Evolutionary conservation across 768 basidiomycete genomes (phyloP).

Genomic region (Mycena maculata): DNA sequence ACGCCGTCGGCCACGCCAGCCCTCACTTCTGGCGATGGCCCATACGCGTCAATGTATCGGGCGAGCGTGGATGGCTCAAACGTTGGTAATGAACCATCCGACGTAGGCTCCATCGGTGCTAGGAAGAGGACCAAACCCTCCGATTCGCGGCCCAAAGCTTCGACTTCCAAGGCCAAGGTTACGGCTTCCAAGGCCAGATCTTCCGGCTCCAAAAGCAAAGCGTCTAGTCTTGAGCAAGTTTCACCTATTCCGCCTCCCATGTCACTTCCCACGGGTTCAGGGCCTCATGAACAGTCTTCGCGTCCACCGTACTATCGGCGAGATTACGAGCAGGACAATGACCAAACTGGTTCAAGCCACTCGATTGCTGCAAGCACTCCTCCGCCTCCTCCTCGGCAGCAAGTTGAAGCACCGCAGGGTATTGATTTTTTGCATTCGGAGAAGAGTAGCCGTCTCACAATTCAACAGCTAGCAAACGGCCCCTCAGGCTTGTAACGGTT

Average conservation of each 20-base stretch:
- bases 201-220: slow-evolving; percentile 17
- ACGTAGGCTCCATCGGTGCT: slow-evolving; percentile 1
- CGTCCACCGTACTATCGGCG: slow-evolving; percentile 43
- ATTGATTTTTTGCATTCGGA: not conserved
- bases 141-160: slow-evolving; percentile 25
- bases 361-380: slow-evolving; percentile 25
- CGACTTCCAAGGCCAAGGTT: slow-evolving; percentile 30
- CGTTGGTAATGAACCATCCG: not conserved
- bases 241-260: slow-evolving; percentile 30
- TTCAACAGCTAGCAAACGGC: slow-evolving; percentile 30
- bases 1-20: slow-evolving; percentile 47
- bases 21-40: slow-evolving; percentile 48
- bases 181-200: slow-evolving; percentile 27
- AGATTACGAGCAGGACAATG: slow-evolving; percentile 44
- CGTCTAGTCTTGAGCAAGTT: not conserved
- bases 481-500: slow-evolving; percentile 69
- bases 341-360: slow-evolving; percentile 1
- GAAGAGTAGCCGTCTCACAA: slow-evolving; percentile 25
- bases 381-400: not conserved
- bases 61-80: slow-evolving; percentile 23
- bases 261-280: not conserved
- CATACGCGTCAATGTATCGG: slow-evolving; percentile 56
- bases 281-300: slow-evolving; percentile 24
- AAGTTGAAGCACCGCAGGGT: slow-evolving; percentile 15
- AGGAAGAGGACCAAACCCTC: slow-evolving; percentile 25